Conservation (phyloP, 1,139 yeast species). For the Debaryomycetaceae sp. region DNA sequence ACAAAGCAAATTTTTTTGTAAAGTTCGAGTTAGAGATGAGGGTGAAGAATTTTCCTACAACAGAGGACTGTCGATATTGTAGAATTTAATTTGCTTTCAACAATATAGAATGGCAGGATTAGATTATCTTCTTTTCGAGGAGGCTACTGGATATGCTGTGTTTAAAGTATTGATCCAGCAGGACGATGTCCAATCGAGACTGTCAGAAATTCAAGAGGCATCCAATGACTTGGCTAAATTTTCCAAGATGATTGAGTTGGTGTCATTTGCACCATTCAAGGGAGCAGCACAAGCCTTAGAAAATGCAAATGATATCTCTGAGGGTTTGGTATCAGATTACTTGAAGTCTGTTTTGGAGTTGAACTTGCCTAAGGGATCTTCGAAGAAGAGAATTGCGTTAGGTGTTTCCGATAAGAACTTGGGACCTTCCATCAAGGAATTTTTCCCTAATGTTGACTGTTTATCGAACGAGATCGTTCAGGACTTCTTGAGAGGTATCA, state of each 20-base stretch:
- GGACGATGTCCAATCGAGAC: conserved; percentile 88
- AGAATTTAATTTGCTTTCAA: background rate
- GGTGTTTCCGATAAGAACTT: conserved; percentile 94
- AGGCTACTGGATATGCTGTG: conserved; percentile 97
- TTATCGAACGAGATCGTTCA: conserved; percentile 88
- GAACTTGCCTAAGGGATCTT: conserved; percentile 83
- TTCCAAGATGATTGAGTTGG: conserved; percentile 89
- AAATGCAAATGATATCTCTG: conserved; percentile 96
- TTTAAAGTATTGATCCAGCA: conserved; percentile 93
- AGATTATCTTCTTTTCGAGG: conserved; percentile 94
- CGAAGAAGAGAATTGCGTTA: conserved; percentile 61
- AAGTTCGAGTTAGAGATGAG: conserved; percentile 11
- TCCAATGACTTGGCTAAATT: conserved; percentile 82
- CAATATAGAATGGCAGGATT: conserved; percentile 53
- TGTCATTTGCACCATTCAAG: conserved; percentile 96
- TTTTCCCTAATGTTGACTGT: conserved; percentile 85
- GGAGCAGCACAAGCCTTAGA: conserved; percentile 99
- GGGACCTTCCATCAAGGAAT: conserved; percentile 95
- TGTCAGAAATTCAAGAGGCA: conserved; percentile 93
- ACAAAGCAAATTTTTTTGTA: conserved; percentile 5
- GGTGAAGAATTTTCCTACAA: conserved; percentile 11
- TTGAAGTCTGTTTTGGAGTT: conserved; percentile 85
- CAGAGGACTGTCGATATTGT: background rate
- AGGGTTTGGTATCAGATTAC: conserved; percentile 92
- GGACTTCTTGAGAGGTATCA: conserved; percentile 91